Evolutionary conservation across 2,329 filamentous ascomycete genomes (phyloP).

Genomic region (Penicillium thymicola): DNA sequence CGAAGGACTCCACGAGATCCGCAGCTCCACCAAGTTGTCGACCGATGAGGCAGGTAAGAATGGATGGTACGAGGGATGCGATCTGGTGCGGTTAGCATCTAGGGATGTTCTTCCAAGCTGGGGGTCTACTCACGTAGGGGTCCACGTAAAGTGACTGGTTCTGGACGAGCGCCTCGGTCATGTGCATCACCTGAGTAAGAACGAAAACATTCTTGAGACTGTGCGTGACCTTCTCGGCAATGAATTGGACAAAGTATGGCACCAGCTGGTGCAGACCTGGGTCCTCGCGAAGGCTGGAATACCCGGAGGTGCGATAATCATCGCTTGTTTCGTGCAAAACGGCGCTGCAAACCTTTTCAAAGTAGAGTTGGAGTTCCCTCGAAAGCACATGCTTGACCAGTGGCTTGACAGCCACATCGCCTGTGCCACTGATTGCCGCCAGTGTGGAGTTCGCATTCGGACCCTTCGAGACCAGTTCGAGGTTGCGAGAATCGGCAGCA

Average conservation of each 20-base stretch:
- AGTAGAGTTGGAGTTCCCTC: slow-evolving; percentile 94
- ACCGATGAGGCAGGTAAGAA: slow-evolving; percentile 86
- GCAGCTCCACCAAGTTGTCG: slow-evolving; percentile 67
- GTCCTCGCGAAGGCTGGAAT: slow-evolving; percentile 81
- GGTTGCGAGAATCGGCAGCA: slow-evolving; percentile 73
- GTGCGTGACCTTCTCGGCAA: slow-evolving; percentile 94
- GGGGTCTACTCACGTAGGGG: slow-evolving; percentile 52
- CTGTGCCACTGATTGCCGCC: slow-evolving; percentile 76
- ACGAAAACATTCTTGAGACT: slow-evolving; percentile 86
- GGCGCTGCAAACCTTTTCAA: slow-evolving; percentile 88
- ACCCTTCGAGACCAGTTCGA: slow-evolving; percentile 86
- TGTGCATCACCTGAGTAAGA: slow-evolving; percentile 86
- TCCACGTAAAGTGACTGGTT: slow-evolving; percentile 77
- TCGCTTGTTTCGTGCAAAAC: slow-evolving; percentile 85
- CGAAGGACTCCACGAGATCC: slow-evolving; percentile 62
- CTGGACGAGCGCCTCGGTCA: slow-evolving; percentile 77
- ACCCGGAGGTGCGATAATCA: slow-evolving; percentile 78
- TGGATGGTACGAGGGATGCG: slow-evolving; percentile 72
- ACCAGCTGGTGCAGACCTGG: slow-evolving; percentile 92
- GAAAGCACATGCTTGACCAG: slow-evolving; percentile 94
- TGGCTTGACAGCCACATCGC: slow-evolving; percentile 80
- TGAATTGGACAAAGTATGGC: slow-evolving; percentile 94
- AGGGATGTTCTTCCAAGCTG: background rate
- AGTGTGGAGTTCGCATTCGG: slow-evolving; percentile 82
- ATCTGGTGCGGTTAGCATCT: slow-evolving; percentile 41